Evolutionary conservation across 768 basidiomycete species (phyloP), one percentile per base, ranked within the genome.

Genomic region (Panus rudis): DNA sequence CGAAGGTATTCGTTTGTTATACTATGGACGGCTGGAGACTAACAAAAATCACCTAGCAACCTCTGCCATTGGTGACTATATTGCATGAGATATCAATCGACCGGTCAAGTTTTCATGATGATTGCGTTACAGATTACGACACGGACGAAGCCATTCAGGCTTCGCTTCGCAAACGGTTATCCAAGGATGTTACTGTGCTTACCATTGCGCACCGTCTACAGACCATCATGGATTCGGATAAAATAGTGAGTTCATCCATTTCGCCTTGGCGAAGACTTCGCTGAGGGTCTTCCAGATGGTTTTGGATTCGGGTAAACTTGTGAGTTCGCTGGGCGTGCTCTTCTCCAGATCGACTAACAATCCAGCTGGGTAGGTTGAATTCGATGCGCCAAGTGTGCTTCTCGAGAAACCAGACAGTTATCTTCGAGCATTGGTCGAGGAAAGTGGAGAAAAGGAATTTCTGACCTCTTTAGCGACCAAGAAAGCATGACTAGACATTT

Each of bases 201-300:
- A 79, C 76, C 14, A 68, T 82, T 28, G 79, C 79, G 1, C 78
- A 80, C 55, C 68, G 79, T 14, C 53, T 76, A 6, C 67, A 71
- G 44, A 80, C 73, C 6, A 73, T 81, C 47, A 77, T 78, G 65
- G 78, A 79, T 40, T 73, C 76, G 3, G 78, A 81, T 54, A 74
- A 75, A 50, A 74, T 81, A 34, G 66, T 79, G 45, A 43, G 57
- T 51, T 14, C 41, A 12, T 8, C 23, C 4, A 14, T 13, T 33
- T 38, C 14, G 13, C 24, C 16, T 11, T 13, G 8, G 33, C n/a
- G 3, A 32, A 11, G 23, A 26, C 39, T 17, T 16, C 12, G 19
- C 24, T 30, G 17, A 28, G 11, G 14, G 3, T 48, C 10, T 16
- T 30, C n/a, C 27, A 70, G 71, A 68, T 70, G 64, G 66, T 71